These are phyloP conservation scores for Hypholoma fasciculare DNA, from an alignment of 768 basidiomycete genomes.

Conservation along the genomic window DNA sequence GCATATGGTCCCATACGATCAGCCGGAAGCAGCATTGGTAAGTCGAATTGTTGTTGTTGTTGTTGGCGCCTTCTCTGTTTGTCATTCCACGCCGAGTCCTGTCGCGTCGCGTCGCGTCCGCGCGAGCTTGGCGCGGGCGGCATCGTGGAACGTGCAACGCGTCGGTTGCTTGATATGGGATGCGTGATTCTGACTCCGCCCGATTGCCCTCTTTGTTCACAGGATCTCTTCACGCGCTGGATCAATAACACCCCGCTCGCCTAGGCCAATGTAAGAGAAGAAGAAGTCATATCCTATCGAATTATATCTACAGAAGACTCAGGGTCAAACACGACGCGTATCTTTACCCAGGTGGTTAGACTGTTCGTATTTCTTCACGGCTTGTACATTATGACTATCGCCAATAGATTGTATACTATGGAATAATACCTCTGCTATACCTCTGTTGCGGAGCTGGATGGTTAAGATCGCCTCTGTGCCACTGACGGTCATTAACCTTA, in stretches of 20 bases:
- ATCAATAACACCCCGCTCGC: slow-evolving; percentile 51
- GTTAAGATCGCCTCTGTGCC: no score
- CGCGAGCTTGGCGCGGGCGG: not conserved
- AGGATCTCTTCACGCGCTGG: slow-evolving; percentile 53
- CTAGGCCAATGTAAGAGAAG: not conserved
- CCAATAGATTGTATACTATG: no score
- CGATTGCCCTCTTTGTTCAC: slow-evolving; percentile 1
- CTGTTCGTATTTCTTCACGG: no score
- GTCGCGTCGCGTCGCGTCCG: not conserved
- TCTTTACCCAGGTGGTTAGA: no score
- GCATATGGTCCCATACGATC: slow-evolving; percentile 91
- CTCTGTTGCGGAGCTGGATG: no score
- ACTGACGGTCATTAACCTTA: no score
- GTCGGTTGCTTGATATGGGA: not conserved
- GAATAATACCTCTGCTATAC: no score
- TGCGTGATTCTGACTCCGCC: not conserved
- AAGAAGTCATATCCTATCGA: not conserved
- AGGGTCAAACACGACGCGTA: no score
- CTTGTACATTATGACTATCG: no score
- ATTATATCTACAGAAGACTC: not conserved
- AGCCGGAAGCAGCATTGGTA: slow-evolving; percentile 84
- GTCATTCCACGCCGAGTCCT: not conserved
- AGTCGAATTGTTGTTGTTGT: slow-evolving; percentile 18
- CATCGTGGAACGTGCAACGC: slow-evolving; percentile 16
- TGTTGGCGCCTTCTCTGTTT: not conserved